Percentiles rank a stretch among this genome's conserved stretches.
phyloP scores from a whole-genome alignment of 2,329 filamentous ascomycete species.

The Paraconiothyrium brasiliense region DNA sequence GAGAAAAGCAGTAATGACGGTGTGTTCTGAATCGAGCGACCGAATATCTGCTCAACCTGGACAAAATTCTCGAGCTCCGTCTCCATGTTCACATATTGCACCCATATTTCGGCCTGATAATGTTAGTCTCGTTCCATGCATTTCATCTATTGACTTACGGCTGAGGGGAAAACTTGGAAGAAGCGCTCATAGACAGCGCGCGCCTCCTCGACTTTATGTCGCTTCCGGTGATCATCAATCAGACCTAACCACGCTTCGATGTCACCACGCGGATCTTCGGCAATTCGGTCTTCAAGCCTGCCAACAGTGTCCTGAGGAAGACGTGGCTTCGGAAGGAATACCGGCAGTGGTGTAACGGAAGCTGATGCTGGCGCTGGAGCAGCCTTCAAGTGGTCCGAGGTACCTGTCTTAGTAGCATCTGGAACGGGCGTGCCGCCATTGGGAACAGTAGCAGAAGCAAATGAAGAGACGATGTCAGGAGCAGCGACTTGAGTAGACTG shows the following conservation, averaged over 20 bases:
- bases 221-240: conserved; percentile 83
- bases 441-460: conserved; percentile 59
- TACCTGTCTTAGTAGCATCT: conserved; percentile 48
- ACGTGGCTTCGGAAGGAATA: conserved; percentile 58
- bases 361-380: conserved; percentile 51
- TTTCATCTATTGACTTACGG: conserved; percentile 69
- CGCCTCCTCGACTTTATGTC: conserved; percentile 82
- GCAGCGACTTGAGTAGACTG: conserved; percentile 50
- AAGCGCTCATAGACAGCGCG: conserved; percentile 86
- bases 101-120: conserved; percentile 89
- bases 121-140: conserved; percentile 50
- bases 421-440: conserved; percentile 53
- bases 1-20: conserved; percentile 90
- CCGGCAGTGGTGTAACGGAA: conserved; percentile 39
- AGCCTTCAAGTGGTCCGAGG: conserved; percentile 36
- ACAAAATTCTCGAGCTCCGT: conserved; percentile 83
- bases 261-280: conserved; percentile 91
- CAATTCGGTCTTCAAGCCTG: conserved; percentile 87
- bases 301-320: conserved; percentile 78
- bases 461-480: conserved; percentile 55
- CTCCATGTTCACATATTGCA: conserved; percentile 88
- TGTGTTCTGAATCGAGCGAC: conserved; percentile 77
- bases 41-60: conserved; percentile 84
- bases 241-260: conserved; percentile 90
- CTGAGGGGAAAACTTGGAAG: conserved; percentile 85